Percentiles rank a stretch among this genome's conserved stretches.
phyloP scores from a whole-genome alignment of 2,329 filamentous ascomycete genomes.

The Hypoxylon sp. region DNA sequence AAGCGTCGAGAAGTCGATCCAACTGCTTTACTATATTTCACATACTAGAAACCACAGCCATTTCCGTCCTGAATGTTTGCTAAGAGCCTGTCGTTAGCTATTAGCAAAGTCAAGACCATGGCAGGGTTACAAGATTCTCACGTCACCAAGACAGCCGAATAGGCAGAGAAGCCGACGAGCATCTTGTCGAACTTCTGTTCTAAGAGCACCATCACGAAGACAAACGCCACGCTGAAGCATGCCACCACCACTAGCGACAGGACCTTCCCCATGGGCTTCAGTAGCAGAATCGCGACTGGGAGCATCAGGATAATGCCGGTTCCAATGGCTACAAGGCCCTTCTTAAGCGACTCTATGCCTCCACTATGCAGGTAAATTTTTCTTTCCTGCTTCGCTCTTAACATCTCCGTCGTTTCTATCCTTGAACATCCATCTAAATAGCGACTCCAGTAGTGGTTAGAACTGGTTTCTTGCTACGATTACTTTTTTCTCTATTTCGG shows the following conservation, averaged over 20 bases:
- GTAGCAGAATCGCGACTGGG: conserved; percentile 13
- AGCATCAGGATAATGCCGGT: conserved; percentile 15
- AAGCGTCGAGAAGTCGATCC: neutral
- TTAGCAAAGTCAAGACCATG: neutral
- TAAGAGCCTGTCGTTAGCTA: neutral
- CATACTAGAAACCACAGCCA: neutral
- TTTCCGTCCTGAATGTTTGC: conserved; percentile 12
- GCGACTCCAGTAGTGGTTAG: conserved; percentile 3
- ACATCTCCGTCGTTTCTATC: neutral
- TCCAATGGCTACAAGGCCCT: conserved; percentile 8
- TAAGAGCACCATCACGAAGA: conserved; percentile 9
- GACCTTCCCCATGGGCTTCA: conserved; percentile 8
- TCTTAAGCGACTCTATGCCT: conserved; percentile 19
- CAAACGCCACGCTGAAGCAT: conserved; percentile 17
- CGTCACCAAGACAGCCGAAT: conserved; percentile 17
- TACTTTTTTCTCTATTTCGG: too few species aligned
- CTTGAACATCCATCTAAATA: conserved; percentile 19
- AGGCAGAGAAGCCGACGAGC: conserved; percentile 16
- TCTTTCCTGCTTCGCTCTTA: neutral
- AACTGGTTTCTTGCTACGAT: neutral
- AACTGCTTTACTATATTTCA: neutral
- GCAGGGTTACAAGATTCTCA: neutral
- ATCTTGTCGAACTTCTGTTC: conserved; percentile 17
- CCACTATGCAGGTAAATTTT: conserved; percentile 8
- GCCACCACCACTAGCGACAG: conserved; percentile 8